Evolutionary conservation across 176 grass and related monocot species (phyloP).

Genomic region (Rhynchospora breviuscula): DNA sequence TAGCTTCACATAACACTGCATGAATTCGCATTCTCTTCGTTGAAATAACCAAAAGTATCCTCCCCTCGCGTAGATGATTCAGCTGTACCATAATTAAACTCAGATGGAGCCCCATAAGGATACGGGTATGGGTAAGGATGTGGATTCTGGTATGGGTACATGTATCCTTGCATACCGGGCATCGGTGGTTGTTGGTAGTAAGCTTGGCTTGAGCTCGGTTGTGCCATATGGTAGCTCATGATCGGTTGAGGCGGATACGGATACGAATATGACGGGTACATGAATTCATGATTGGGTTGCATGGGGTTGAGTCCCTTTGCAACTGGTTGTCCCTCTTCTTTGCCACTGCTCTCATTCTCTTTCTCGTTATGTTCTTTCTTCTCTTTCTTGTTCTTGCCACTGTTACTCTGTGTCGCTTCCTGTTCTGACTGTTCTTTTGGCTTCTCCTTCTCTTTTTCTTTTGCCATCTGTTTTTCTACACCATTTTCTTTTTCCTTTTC

Average conservation of each 20-base stretch:
- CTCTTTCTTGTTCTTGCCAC: constrained; percentile 20
- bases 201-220: constrained; percentile 58
- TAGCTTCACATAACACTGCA: constrained; percentile 62
- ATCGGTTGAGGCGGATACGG: constrained; percentile 44
- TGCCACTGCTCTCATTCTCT: constrained; percentile 40
- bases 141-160: constrained; percentile 16
- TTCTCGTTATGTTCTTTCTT: constrained; percentile 11
- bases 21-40: constrained; percentile 55
- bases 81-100: constrained; percentile 45
- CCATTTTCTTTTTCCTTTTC: constrained; percentile 17
- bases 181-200: constrained; percentile 54
- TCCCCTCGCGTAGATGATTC: constrained; percentile 35
- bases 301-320: neutral
- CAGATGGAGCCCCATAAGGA: constrained; percentile 22
- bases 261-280: constrained; percentile 17
- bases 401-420: constrained; percentile 26
- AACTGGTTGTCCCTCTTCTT: neutral
- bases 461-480: constrained; percentile 20
- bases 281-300: neutral
- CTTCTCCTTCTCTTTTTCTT: constrained; percentile 25
- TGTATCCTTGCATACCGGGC: constrained; percentile 19
- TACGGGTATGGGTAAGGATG: constrained; percentile 27
- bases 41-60: constrained; percentile 38
- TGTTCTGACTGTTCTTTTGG: constrained; percentile 8
- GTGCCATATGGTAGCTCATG: constrained; percentile 65